A percentile compares a stretch with the other conserved stretches of the same genome.
phyloP scores from a whole-genome alignment of 2,329 filamentous ascomycete genomes.

The Lachnellula hyalina region DNA sequence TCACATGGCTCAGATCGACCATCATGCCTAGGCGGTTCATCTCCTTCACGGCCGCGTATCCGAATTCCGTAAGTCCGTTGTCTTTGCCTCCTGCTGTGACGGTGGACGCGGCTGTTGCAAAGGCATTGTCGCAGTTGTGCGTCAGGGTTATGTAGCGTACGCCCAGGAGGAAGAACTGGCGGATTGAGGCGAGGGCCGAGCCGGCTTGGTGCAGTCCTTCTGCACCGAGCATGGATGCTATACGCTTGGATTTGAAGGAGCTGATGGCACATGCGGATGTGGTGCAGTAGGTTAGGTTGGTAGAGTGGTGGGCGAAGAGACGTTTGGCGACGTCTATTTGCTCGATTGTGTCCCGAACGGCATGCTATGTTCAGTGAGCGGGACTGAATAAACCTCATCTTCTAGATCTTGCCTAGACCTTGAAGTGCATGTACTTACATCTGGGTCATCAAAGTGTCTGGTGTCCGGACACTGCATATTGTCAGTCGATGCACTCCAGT shows the following conservation, averaged over 20 bases:
- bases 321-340: slow-evolving; percentile 53
- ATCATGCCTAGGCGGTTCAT: slow-evolving; percentile 68
- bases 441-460: slow-evolving; percentile 3
- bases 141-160: slow-evolving; percentile 64
- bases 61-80: slow-evolving; percentile 49
- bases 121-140: slow-evolving; percentile 64
- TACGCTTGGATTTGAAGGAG: slow-evolving; percentile 36
- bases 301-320: slow-evolving; percentile 34
- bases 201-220: slow-evolving; percentile 51
- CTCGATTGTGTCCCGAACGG: slow-evolving; percentile 47
- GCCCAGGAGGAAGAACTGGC: slow-evolving; percentile 55
- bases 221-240: slow-evolving; percentile 54
- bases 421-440: not conserved
- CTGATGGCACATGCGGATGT: slow-evolving; percentile 17
- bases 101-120: slow-evolving; percentile 36
- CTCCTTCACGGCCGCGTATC: slow-evolving; percentile 51
- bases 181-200: slow-evolving; percentile 52
- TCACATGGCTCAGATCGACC: slow-evolving; percentile 61
- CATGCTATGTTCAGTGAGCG: slow-evolving; percentile 2
- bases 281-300: slow-evolving; percentile 22
- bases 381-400: not conserved
- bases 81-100: slow-evolving; percentile 15
- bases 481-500: slow-evolving; percentile 16
- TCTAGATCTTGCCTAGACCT: too few species aligned
- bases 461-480: not conserved